Evolutionary conservation across 441 rosid genomes (phyloP).

Genomic region (Hypseocharis bilobata): DNA sequence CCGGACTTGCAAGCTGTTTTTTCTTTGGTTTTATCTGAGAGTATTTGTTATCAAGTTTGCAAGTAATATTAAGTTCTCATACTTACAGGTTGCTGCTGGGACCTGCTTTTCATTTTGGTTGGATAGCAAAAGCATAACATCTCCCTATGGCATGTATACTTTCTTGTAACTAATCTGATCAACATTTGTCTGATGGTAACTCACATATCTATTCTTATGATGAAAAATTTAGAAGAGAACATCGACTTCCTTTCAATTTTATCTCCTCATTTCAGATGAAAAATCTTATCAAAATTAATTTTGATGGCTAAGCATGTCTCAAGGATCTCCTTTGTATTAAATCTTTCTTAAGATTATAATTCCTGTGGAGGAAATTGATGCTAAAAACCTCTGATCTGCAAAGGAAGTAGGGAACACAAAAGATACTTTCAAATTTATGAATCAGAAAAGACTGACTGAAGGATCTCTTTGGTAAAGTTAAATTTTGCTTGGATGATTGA

Average conservation of each 20-base stretch:
- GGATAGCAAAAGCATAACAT: constrained; percentile 46
- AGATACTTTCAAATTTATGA: background rate
- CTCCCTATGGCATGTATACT: constrained; percentile 97
- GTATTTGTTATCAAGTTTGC: constrained; percentile 11
- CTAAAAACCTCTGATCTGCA: too few relatives aligned
- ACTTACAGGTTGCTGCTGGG: constrained; percentile 58
- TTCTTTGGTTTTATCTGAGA: background rate
- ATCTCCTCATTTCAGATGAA: background rate
- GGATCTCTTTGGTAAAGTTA: background rate
- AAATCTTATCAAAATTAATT: background rate
- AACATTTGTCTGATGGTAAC: constrained; percentile 70
- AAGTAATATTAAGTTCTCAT: constrained; percentile 18
- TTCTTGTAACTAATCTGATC: constrained; percentile 73
- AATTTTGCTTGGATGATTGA: background rate
- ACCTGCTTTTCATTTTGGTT: constrained; percentile 71
- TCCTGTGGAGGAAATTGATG: background rate
- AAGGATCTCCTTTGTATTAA: background rate
- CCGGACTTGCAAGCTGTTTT: background rate
- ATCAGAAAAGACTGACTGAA: background rate
- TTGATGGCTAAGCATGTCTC: background rate
- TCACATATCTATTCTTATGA: constrained; percentile 53
- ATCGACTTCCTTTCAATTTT: background rate
- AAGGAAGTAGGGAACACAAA: too few relatives aligned
- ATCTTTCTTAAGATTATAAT: background rate
- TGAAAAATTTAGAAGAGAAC: constrained; percentile 22